Conservation (phyloP, 306 rosid genomes). For the Fagus sylvatica region DNA sequence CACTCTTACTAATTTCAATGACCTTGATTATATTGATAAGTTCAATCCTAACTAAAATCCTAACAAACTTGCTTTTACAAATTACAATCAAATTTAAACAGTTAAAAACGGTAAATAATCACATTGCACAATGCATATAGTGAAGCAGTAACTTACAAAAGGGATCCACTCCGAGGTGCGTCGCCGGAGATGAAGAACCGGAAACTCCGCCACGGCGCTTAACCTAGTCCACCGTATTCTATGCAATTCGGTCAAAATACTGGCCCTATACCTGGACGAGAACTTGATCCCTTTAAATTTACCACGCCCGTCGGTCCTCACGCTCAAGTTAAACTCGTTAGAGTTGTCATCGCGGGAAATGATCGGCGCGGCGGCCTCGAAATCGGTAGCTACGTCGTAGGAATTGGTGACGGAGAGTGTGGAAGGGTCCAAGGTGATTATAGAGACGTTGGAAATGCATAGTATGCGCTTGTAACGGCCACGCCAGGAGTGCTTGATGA, state of each 20-base stretch:
- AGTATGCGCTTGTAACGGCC: conserved; percentile 96
- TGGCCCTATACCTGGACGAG: conserved; percentile 82
- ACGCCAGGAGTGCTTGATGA: conserved; percentile 96
- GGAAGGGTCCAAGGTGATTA: conserved; percentile 78
- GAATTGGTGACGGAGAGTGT: conserved; percentile 85
- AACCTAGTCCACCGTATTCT: conserved; percentile 76
- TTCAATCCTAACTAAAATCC: background rate
- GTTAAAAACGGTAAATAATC: conserved; percentile 1
- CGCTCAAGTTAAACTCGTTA: conserved; percentile 69
- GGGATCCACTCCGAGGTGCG: conserved; percentile 80
- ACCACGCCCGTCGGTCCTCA: conserved; percentile 93
- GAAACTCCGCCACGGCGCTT: conserved; percentile 73
- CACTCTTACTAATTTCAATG: background rate
- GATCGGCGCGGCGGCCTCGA: conserved; percentile 69
- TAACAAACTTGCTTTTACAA: background rate
- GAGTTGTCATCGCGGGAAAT: conserved; percentile 84
- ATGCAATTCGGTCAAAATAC: conserved; percentile 89
- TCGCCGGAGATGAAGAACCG: conserved; percentile 88
- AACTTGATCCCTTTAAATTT: conserved; percentile 79
- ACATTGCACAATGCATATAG: conserved; percentile 9
- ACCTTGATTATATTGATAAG: background rate
- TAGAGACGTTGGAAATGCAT: conserved; percentile 63
- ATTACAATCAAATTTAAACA: background rate
- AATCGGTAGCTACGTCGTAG: conserved; percentile 68
- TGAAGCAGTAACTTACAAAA: conserved; percentile 58